Base-by-base conservation (phyloP, 129 eudicot genomes). In the Escallonia rubra region DNA sequence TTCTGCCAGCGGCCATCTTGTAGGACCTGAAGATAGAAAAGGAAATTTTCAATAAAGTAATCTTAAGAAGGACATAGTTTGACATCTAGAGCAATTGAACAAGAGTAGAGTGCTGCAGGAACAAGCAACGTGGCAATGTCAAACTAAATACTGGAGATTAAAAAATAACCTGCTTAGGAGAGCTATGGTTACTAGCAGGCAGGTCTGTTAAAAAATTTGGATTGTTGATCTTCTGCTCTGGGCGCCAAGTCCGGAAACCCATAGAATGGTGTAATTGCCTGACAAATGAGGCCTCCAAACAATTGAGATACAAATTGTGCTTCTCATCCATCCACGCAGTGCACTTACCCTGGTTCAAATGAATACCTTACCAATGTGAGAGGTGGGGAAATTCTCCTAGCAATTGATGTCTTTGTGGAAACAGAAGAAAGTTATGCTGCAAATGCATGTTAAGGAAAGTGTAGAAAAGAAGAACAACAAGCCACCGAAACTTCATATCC, bases 201-300 rank as follows among this genome's bases (percentile, higher is more conserved):
- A 0, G 63, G 63, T 50, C 63, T 34, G 54, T 12, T 41, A 64
- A 43, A 41, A n/a, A 6, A 14, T 41, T 41, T 43, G 7, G 57
- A 23, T 34, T 57, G 6, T 45, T 41, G 9, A 8, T 2, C 42
- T 49, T 48, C 56, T 61, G 61, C 5, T 62, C 78, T 42, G 69
- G 39, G 63, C 58, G 40, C 16, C 47, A 23, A 8, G 63, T 63
- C 12, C 44, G 61, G 59, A 69, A 59, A 58, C 61, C 67, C 67
- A 49, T 74, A 3, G 85, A 79, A 10, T 50, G 53, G 44, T 83
- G 72, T 55, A 83, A 68, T 63, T 83, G 79, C 43, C 69, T 16
- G 48, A 79, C 77, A 77, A 83, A 83, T 63, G 88, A 76, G 34
- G 68, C 67, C 69, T 83, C 88, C 71, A 83, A 65, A 40, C 63